A percentile compares a stretch with the other conserved stretches of the same genome.
Evolutionary conservation across 106 monocot species (phyloP).

Genomic region (Dendrobium officinale): DNA sequence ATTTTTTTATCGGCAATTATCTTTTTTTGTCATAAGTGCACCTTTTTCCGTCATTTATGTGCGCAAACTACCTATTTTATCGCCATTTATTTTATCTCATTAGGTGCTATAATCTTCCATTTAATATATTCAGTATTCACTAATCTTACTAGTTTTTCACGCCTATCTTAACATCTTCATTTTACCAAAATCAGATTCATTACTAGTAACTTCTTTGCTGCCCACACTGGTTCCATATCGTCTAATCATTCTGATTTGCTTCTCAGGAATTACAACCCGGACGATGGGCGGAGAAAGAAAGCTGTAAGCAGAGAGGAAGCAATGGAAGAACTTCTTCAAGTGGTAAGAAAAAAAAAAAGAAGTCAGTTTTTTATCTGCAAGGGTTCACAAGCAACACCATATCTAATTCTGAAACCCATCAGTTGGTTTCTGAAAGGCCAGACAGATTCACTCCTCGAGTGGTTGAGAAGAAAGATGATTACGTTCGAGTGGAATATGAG

Average conservation of each 20-base stretch:
- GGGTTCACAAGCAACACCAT: background rate
- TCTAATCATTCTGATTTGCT: background rate
- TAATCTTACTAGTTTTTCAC: no score
- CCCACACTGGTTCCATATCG: no score
- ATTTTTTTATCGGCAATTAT: no score
- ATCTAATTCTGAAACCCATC: background rate
- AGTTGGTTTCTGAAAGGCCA: slow-evolving; percentile 49
- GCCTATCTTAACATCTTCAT: no score
- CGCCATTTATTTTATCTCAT: no score
- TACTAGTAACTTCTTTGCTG: no score
- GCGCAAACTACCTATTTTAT: no score
- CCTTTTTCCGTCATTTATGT: no score
- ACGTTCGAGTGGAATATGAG: slow-evolving; percentile 63
- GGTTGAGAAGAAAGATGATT: slow-evolving; percentile 53
- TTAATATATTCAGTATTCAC: no score
- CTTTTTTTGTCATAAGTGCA: no score
- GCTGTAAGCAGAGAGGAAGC: slow-evolving; percentile 61
- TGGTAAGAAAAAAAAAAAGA: slow-evolving; percentile 20
- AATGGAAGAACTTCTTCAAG: slow-evolving; percentile 68
- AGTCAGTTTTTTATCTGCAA: background rate
- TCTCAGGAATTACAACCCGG: slow-evolving; percentile 55
- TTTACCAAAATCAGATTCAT: no score
- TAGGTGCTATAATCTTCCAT: no score
- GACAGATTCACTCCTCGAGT: slow-evolving; percentile 51
- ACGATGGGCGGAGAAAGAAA: slow-evolving; percentile 40